These are phyloP conservation scores for Sclerotinia sclerotiorum DNA, from an alignment of 2,329 filamentous ascomycete genomes.

Conservation along the genomic window DNA sequence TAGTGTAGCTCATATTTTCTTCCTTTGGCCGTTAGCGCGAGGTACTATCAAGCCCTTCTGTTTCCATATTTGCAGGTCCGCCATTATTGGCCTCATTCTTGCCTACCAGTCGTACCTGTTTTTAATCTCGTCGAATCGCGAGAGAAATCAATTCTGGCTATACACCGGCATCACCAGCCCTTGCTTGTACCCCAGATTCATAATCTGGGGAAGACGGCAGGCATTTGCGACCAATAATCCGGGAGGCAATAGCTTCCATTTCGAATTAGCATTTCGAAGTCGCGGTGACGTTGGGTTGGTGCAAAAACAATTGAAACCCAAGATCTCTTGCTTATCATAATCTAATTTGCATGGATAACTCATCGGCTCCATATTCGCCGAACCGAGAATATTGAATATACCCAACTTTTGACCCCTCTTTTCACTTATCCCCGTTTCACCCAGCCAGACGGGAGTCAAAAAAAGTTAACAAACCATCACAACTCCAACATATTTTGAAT, in stretches of 20 bases:
- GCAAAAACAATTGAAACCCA: neutral
- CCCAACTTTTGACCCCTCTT: neutral
- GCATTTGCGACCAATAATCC: neutral
- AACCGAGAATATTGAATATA: neutral
- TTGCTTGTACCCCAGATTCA: conserved; percentile 3
- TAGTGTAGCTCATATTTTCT: neutral
- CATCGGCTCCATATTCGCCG: conserved; percentile 12
- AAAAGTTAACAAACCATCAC: neutral
- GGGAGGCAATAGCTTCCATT: neutral
- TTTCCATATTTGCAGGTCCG: neutral
- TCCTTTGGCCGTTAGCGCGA: neutral
- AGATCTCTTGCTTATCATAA: neutral
- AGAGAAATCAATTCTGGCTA: neutral
- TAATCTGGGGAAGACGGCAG: neutral
- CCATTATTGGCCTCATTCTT: neutral
- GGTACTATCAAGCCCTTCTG: neutral
- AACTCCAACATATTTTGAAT: neutral
- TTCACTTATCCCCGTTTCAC: neutral
- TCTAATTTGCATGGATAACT: neutral
- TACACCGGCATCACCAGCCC: neutral
- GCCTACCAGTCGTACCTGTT: neutral
- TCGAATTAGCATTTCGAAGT: neutral
- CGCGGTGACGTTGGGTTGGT: neutral
- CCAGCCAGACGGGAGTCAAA: neutral
- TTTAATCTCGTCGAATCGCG: neutral